Conservation (phyloP, 2,329 filamentous ascomycete species). For the Sphaerulina populicola region DNA sequence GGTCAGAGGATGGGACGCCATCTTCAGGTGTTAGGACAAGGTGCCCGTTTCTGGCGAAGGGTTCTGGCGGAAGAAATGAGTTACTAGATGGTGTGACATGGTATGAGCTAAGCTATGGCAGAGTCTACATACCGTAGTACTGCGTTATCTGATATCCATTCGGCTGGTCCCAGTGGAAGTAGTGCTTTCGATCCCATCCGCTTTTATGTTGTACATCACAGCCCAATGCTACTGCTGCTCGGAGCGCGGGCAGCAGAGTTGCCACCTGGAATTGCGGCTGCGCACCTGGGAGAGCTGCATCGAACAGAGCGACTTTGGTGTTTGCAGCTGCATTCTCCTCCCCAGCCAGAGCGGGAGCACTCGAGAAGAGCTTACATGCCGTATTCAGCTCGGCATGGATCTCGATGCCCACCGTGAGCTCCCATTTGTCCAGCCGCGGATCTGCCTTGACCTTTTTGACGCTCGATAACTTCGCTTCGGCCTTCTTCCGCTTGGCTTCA, state of each 20-base stretch:
- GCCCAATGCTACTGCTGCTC: constrained; percentile 75
- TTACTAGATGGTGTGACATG: neutral
- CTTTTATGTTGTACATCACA: constrained; percentile 71
- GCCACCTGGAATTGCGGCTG: constrained; percentile 78
- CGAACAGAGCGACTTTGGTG: constrained; percentile 79
- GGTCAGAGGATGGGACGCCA: constrained; percentile 67
- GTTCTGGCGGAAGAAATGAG: constrained; percentile 35
- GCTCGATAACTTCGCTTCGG: constrained; percentile 9
- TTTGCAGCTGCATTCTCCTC: constrained; percentile 52
- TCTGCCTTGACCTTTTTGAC: constrained; percentile 16
- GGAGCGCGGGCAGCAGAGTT: constrained; percentile 77
- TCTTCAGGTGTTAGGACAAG: constrained; percentile 66
- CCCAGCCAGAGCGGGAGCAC: constrained; percentile 36
- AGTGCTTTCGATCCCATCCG: constrained; percentile 92
- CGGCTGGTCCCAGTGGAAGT: constrained; percentile 98
- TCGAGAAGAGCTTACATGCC: constrained; percentile 78
- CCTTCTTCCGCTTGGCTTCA: constrained; percentile 31
- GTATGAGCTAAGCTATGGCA: neutral
- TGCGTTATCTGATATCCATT: constrained; percentile 96
- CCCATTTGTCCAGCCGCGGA: constrained; percentile 55
- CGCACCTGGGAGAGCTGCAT: constrained; percentile 78
- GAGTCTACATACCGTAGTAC: constrained; percentile 56
- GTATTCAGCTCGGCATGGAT: constrained; percentile 96
- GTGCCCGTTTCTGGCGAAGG: constrained; percentile 59
- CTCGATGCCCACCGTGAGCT: constrained; percentile 91